Conservation (phyloP, 2,329 filamentous ascomycete genomes). For the Didymella lethalis region DNA sequence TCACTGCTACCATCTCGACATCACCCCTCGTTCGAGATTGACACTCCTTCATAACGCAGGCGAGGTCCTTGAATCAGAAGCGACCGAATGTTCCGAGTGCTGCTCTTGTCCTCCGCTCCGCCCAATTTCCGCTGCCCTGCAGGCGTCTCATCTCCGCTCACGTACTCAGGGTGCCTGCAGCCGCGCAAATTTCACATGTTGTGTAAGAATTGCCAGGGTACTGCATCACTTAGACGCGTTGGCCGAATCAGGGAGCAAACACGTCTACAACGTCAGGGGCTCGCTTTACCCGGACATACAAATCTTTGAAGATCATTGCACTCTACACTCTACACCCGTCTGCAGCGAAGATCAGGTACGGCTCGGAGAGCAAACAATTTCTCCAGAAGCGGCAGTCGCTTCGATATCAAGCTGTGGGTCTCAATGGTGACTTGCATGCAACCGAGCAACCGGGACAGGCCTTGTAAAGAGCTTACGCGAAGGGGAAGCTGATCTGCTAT, state of each 20-base stretch:
- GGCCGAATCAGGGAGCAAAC: neutral
- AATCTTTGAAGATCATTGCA: neutral
- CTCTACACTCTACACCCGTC: conserved; percentile 2
- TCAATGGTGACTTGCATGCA: conserved; percentile 34
- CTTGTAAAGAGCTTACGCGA: conserved; percentile 21
- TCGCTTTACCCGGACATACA: conserved; percentile 12
- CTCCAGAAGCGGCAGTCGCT: conserved; percentile 28
- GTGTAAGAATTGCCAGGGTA: neutral
- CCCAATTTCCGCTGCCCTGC: conserved; percentile 9
- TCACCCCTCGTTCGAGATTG: conserved; percentile 9
- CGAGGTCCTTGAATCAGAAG: conserved; percentile 6
- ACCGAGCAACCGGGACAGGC: conserved; percentile 40
- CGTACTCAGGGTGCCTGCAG: conserved; percentile 1
- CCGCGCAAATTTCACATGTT: neutral
- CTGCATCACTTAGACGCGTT: conserved; percentile 2
- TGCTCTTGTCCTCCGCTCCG: conserved; percentile 18
- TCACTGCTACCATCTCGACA: conserved; percentile 5
- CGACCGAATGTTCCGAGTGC: conserved; percentile 1
- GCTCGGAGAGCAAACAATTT: conserved; percentile 3
- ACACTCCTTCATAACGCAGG: conserved; percentile 4
- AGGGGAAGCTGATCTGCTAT: conserved; percentile 32
- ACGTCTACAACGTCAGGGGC: conserved; percentile 2
- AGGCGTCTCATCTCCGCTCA: conserved; percentile 17
- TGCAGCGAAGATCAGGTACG: conserved; percentile 17
- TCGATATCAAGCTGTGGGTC: conserved; percentile 36